Evolutionary conservation across 164 flowering plant species (phyloP), one percentile per base, ranked within the genome.

Genomic region (Pachysandra terminalis): DNA sequence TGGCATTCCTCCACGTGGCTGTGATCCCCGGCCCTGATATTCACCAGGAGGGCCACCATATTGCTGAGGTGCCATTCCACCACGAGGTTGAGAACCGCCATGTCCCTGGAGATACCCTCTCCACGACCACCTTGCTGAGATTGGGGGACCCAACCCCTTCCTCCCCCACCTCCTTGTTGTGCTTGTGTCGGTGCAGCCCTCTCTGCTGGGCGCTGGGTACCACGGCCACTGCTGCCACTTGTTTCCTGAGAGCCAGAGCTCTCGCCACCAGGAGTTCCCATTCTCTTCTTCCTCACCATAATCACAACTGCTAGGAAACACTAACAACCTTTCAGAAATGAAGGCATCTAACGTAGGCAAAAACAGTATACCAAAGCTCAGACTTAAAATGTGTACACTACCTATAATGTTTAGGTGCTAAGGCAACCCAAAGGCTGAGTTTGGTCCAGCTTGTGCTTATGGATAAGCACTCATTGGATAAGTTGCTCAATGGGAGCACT

Each of bases 241-340:
- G 75, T 53, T 68, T 83, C 83, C 45, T 75, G 87, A 28, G 84
- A 21, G 58, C 69, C 79, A 17, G 89, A 84, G 69, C 84, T 75
- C 66, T 82, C 85, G 27, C 83, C 82, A 27, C 82, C 67, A 54
- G 80, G 79, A 62, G 22, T 70, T 3, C 75, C 82, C 65, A 77
- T 79, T 71, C 82, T 82, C 73, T 53, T 85, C 82, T 84, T 87
- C 78, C 84, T 75, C 62, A 63, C 83, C 91, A 87, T 87, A 52
- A 24, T 68, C 63, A 40, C 53, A 60, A 16, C 51, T 45, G 6
- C 51, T 10, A 2, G 17, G 6, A 15, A 45, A 45, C 51, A 45
- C 17, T 45, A 45, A 45, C 51, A 45, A 45, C 4, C 51, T 10
- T 45, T 45, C 51, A 45, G 16, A 10, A n/a, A 12, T 15, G 17